phyloP scores from a whole-genome alignment of 441 rosid species.

The Mallotus repandus region DNA sequence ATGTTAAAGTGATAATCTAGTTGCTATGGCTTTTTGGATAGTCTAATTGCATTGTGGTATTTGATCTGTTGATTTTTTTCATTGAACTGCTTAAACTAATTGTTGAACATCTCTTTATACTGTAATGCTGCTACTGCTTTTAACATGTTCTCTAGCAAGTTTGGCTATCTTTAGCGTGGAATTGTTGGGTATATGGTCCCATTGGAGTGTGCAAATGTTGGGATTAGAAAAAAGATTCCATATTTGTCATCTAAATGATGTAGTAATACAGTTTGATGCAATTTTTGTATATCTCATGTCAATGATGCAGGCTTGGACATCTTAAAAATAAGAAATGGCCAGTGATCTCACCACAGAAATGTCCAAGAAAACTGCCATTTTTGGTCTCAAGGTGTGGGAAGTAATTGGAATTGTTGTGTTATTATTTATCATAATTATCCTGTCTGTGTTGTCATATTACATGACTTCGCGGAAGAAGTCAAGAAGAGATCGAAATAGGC shows the following conservation, averaged over 20 bases:
- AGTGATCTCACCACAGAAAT: conserved; percentile 60
- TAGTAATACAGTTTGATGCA: conserved; percentile 9
- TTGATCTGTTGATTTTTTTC: conserved; percentile 31
- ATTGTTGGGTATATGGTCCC: neutral
- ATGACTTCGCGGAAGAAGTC: conserved; percentile 67
- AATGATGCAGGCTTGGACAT: conserved; percentile 33
- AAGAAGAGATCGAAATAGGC: conserved; percentile 47
- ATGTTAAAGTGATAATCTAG: neutral
- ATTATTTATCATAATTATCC: conserved; percentile 60
- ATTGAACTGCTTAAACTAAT: conserved; percentile 3
- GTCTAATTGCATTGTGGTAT: conserved; percentile 9
- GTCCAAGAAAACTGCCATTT: conserved; percentile 61
- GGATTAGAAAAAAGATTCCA: conserved; percentile 6
- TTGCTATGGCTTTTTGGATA: conserved; percentile 7
- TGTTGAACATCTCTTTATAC: neutral
- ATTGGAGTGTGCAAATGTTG: neutral
- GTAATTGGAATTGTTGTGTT: conserved; percentile 61
- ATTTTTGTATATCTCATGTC: conserved; percentile 16
- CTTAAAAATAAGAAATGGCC: conserved; percentile 45
- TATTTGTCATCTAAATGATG: conserved; percentile 5
- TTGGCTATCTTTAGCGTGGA: conserved; percentile 2
- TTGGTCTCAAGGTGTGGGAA: conserved; percentile 80
- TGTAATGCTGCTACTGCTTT: neutral
- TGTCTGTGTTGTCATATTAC: conserved; percentile 56
- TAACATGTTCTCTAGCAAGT: neutral